Evolutionary conservation across 202 grass and related monocot genomes (phyloP).

Genomic region (Saccharum hybrid): DNA sequence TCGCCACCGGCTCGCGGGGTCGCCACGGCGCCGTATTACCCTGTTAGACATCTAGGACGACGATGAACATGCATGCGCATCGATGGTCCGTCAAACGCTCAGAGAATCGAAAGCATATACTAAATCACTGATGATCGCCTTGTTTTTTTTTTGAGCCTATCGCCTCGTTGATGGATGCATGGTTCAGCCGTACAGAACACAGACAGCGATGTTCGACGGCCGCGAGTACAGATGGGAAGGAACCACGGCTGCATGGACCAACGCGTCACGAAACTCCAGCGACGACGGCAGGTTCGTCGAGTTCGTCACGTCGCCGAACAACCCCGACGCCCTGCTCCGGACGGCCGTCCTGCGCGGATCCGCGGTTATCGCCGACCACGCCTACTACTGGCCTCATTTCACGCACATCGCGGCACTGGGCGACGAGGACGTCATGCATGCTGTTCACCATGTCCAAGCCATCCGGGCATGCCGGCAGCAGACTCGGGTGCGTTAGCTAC

Average conservation of each 20-base stretch:
- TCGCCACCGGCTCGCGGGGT: slow-evolving; percentile 44
- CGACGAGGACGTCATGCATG: slow-evolving; percentile 83
- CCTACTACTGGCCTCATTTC: slow-evolving; percentile 87
- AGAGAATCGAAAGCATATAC: too few relatives aligned
- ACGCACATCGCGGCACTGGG: slow-evolving; percentile 57
- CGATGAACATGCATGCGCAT: too few relatives aligned
- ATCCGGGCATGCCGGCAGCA: slow-evolving; percentile 76
- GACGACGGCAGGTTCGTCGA: slow-evolving; percentile 54
- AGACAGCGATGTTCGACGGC: slow-evolving; percentile 57
- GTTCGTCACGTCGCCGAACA: slow-evolving; percentile 82
- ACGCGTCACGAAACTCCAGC: slow-evolving; percentile 21
- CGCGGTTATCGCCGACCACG: slow-evolving; percentile 61
- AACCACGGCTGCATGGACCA: slow-evolving; percentile 47
- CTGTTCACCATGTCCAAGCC: slow-evolving; percentile 68
- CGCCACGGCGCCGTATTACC: slow-evolving; percentile 64
- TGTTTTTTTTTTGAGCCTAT: too few relatives aligned
- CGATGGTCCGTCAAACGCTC: too few relatives aligned
- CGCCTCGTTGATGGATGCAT: not conserved
- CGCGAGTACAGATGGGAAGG: slow-evolving; percentile 68
- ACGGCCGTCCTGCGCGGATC: slow-evolving; percentile 52
- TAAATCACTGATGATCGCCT: not conserved
- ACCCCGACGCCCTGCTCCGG: slow-evolving; percentile 56
- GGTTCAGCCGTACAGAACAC: slow-evolving; percentile 14
- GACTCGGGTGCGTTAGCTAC: slow-evolving; percentile 55
- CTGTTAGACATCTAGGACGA: slow-evolving; percentile 13